Evolutionary conservation across 371 early-diverging fungal genomes (phyloP).

Genomic region (Mucor indicus): DNA sequence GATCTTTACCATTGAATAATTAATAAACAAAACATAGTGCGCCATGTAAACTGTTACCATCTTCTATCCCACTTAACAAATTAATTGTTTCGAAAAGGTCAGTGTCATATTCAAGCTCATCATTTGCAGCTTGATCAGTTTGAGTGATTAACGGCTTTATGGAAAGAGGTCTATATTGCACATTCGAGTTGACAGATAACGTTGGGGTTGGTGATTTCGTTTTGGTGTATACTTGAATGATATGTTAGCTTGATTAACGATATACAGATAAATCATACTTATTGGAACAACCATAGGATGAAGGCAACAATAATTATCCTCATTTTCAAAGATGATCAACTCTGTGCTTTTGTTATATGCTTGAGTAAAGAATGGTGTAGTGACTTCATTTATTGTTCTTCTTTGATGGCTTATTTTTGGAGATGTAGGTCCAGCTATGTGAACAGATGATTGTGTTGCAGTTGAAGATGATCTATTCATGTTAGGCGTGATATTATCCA

Average conservation of each 20-base stretch:
- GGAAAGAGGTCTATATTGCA: slow-evolving; percentile 47
- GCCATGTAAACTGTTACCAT: slow-evolving; percentile 49
- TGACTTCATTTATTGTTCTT: slow-evolving; percentile 17
- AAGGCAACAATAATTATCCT: slow-evolving; percentile 52
- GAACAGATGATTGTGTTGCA: slow-evolving; percentile 21
- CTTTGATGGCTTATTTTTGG: slow-evolving; percentile 21
- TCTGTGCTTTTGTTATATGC: slow-evolving; percentile 52
- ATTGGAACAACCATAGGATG: slow-evolving; percentile 59
- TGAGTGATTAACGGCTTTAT: slow-evolving; percentile 17
- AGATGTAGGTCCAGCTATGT: slow-evolving; percentile 28
- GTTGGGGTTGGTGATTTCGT: slow-evolving; percentile 34
- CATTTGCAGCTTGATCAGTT: slow-evolving; percentile 8
- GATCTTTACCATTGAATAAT: too few relatives aligned
- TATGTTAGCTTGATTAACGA: not conserved
- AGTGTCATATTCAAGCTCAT: slow-evolving; percentile 49
- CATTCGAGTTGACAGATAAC: slow-evolving; percentile 43
- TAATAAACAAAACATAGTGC: too few relatives aligned
- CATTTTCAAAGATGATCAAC: slow-evolving; percentile 39
- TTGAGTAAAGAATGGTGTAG: slow-evolving; percentile 54
- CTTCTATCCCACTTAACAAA: slow-evolving; percentile 52
- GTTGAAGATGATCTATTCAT: slow-evolving; percentile 16
- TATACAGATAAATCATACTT: slow-evolving; percentile 34
- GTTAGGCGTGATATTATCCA: slow-evolving; percentile 26
- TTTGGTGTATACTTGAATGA: slow-evolving; percentile 39
- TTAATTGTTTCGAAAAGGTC: slow-evolving; percentile 62